Percentiles rank a stretch among this genome's conserved stretches.
Evolutionary conservation across 768 basidiomycete genomes (phyloP).

Genomic region (Cantharellus cinnabarinus): DNA sequence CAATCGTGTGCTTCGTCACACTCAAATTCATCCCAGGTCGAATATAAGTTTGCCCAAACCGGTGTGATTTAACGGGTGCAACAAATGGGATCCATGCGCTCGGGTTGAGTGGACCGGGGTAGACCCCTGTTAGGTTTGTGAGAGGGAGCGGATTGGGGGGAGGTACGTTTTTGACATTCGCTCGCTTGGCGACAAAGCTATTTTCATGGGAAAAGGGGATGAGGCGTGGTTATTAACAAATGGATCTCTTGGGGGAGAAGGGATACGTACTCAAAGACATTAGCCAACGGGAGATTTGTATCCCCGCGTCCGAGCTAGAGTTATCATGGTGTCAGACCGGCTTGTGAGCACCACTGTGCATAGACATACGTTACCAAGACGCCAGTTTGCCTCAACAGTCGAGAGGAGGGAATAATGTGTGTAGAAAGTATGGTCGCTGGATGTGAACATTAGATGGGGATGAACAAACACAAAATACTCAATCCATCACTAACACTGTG

Average conservation of each 20-base stretch:
- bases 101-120: conserved; percentile 9
- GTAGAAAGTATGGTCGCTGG: conserved; percentile 32
- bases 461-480: neutral
- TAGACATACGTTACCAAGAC: conserved; percentile 18
- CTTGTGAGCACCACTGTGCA: neutral
- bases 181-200: neutral
- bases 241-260: neutral
- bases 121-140: conserved; percentile 11
- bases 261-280: neutral
- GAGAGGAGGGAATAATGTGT: conserved; percentile 39
- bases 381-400: conserved; percentile 42
- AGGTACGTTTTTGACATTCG: conserved; percentile 7
- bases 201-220: neutral
- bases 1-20: neutral
- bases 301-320: neutral
- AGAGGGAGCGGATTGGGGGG: conserved; percentile 5
- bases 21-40: neutral
- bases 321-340: neutral
- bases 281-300: neutral
- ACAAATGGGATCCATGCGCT: conserved; percentile 2
- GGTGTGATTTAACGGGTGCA: neutral
- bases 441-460: no score
- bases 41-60: neutral
- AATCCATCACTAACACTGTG: conserved; percentile 11
- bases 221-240: neutral